Conservation (phyloP, 1,139 yeast species). For the Casaregolazyma suthepensis region DNA sequence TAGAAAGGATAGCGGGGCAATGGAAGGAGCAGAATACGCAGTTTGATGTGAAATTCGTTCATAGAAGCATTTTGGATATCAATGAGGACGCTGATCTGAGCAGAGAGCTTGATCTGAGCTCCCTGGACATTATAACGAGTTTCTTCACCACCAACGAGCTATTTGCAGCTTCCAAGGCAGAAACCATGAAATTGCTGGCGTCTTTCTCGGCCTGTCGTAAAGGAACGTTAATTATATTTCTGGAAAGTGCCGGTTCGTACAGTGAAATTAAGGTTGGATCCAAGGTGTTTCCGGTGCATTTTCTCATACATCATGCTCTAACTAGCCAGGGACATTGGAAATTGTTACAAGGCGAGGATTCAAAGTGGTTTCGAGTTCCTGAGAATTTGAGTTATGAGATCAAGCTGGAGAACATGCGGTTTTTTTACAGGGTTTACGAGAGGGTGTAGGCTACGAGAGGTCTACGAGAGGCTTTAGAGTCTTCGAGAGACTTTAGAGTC, state of each 20-base stretch:
- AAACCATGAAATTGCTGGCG: constrained; percentile 55
- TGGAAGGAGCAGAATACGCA: constrained; percentile 18
- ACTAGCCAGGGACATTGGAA: constrained; percentile 61
- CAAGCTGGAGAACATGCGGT: constrained; percentile 82
- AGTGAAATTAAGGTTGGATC: constrained; percentile 73
- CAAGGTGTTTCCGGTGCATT: constrained; percentile 76
- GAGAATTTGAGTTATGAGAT: constrained; percentile 55
- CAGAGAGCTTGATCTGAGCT: constrained; percentile 24
- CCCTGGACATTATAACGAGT: constrained; percentile 50
- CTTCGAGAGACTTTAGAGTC: no score
- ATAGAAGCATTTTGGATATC: constrained; percentile 19
- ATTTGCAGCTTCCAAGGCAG: constrained; percentile 60
- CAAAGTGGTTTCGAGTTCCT: constrained; percentile 73
- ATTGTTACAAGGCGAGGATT: constrained; percentile 57
- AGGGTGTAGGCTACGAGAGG: no score
- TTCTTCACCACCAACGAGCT: constrained; percentile 84
- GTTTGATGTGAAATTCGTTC: constrained; percentile 42
- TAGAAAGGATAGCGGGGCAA: constrained; percentile 37
- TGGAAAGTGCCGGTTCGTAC: constrained; percentile 88
- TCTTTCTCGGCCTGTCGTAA: constrained; percentile 42
- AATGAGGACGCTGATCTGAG: constrained; percentile 25
- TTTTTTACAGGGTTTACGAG: constrained; percentile 68
- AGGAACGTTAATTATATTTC: constrained; percentile 59
- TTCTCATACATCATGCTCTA: constrained; percentile 65
- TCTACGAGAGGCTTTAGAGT: no score